phyloP scores from a whole-genome alignment of 2,329 filamentous ascomycete species.

The Fusarium musae region DNA sequence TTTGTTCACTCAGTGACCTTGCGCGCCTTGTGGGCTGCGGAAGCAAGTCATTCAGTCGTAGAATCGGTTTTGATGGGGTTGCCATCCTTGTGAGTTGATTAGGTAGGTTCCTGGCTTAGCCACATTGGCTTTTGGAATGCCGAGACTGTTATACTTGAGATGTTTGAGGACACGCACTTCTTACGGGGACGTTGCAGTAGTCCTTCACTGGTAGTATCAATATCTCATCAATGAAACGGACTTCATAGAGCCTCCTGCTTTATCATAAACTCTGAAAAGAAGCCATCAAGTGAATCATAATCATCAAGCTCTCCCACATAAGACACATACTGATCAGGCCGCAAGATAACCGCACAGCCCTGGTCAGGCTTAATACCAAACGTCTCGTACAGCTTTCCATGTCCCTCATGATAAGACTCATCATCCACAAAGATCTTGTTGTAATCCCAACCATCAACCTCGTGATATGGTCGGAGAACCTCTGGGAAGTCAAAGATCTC shows the following conservation, averaged over 20 bases:
- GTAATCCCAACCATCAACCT: conserved; percentile 64
- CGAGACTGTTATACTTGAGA: too few relatives aligned
- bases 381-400: conserved; percentile 62
- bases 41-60: too few relatives aligned
- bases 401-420: conserved; percentile 62
- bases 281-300: conserved; percentile 1
- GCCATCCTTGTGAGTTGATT: neutral
- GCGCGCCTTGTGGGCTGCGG: rapidly evolving
- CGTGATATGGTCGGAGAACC: conserved; percentile 60
- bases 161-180: rapidly evolving
- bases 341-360: conserved; percentile 68
- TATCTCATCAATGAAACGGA: neutral
- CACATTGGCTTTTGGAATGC: neutral
- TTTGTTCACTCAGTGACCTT: too few relatives aligned
- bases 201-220: too few relatives aligned
- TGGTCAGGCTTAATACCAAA: conserved; percentile 64
- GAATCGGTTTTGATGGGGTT: too few relatives aligned
- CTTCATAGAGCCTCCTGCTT: neutral
- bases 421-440: conserved; percentile 67
- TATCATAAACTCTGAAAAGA: neutral
- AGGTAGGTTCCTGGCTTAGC: neutral
- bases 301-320: conserved; percentile 54
- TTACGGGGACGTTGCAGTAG: too few relatives aligned
- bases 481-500: conserved; percentile 54
- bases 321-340: conserved; percentile 76